Evolutionary conservation across 257 asterid species (phyloP), one percentile per base, ranked within the genome.

Genomic region (Misopates orontium): DNA sequence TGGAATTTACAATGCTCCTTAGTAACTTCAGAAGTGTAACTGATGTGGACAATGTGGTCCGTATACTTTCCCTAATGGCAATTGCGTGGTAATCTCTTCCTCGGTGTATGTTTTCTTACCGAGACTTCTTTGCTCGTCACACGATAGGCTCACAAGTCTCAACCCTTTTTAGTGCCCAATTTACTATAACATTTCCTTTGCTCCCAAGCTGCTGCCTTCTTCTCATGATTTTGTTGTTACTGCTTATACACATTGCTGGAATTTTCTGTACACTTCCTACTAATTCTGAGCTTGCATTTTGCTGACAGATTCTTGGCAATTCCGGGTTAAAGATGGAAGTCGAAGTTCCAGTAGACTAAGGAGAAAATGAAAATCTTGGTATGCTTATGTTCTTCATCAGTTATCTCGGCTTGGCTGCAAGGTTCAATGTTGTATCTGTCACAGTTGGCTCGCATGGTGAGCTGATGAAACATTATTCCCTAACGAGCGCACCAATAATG

Each of bases 341-440:
- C 10, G 95, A 87, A 73, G 87, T 87, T 69, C 91, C 95, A 16
- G 85, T 87, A 66, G 95, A 87, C 76, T 87, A 77, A 78, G 70
- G 73, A 51, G 42, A 5, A 14, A 14, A 36, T n/a, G 22, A 41
- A 4, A 4, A 3, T 36, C n/a, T 64, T 56, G 56, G 44, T 17
- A 47, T 24, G 64, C 17, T 45, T 22, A 9, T 56, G 28, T 55
- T 42, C 24, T 47, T 58, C 13, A 2, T 24, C 56, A 10, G 44
- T 45, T 56, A 12, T 23, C 42, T 14, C 23, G 50, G 36, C 40
- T 25, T 19, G 47, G 5, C n/a, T 10, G 20, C 39, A 32, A 59
- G 39, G 2, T 41, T 10, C 39, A 36, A 12, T 58, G 49, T 32
- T 31, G 15, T 21, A 40, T 11, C 18, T 6, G 56, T 55, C 31